A percentile compares a stretch with the other conserved stretches of the same genome.
These are phyloP conservation scores for Apophysomyces sp. DNA, from an alignment of 371 early-diverging fungal species.

Conservation along the genomic window DNA sequence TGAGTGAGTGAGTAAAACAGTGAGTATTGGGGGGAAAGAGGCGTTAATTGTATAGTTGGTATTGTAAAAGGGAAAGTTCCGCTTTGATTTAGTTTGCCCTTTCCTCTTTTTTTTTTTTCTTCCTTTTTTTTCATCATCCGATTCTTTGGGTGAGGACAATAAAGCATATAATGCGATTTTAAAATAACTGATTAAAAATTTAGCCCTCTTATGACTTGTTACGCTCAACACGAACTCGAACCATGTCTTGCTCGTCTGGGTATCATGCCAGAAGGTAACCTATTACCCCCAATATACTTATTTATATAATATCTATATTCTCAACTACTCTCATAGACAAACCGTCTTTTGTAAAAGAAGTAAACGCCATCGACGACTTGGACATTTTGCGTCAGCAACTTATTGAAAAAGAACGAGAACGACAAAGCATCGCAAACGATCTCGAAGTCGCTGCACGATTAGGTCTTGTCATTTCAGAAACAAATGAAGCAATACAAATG, in stretches of 20 bases:
- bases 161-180: not conserved
- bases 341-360: conserved; percentile 44
- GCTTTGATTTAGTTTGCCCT: not conserved
- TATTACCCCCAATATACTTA: conserved; percentile 1
- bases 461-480: conserved; percentile 64
- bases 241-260: conserved; percentile 51
- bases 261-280: conserved; percentile 47
- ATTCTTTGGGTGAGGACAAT: not conserved
- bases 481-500: conserved; percentile 59
- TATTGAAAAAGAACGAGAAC: conserved; percentile 66
- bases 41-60: not conserved
- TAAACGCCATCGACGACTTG: conserved; percentile 51
- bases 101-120: not conserved
- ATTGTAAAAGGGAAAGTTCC: not conserved
- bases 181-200: not conserved
- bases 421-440: conserved; percentile 59
- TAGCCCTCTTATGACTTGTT: conserved; percentile 10
- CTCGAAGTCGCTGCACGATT: conserved; percentile 67
- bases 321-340: conserved; percentile 26
- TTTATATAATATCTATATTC: not conserved
- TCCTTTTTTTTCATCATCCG: not conserved
- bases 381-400: conserved; percentile 49
- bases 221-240: conserved; percentile 34
- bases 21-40: too few relatives aligned
- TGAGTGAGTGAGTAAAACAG: not conserved